Evolutionary conservation across 148 eudicot genomes (phyloP).

Genomic region (Silene latifolia): DNA sequence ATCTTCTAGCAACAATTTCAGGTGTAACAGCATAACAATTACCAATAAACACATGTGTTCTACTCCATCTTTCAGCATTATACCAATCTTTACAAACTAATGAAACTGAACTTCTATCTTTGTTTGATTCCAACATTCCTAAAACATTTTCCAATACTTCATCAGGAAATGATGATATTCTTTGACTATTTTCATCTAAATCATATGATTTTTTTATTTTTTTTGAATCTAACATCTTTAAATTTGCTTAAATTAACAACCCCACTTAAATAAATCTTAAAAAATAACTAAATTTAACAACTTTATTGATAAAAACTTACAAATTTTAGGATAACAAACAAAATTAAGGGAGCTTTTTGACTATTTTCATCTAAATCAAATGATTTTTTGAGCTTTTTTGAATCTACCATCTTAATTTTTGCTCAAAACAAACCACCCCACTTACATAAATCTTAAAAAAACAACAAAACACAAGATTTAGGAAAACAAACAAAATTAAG

Average conservation of each 20-base stretch:
- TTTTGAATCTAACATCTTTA: conserved; percentile 24
- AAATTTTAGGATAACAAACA: background rate
- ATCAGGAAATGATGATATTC: conserved; percentile 54
- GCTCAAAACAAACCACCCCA: background rate
- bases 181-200: conserved; percentile 13
- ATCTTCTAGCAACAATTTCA: conserved; percentile 60
- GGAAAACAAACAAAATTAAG: background rate
- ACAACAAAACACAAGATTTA: background rate
- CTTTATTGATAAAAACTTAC: background rate
- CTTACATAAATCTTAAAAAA: too few relatives aligned
- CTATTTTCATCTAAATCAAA: too few relatives aligned
- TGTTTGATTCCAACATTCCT: conserved; percentile 45
- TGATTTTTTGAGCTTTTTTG: background rate
- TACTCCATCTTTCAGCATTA: conserved; percentile 69
- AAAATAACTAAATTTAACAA: background rate
- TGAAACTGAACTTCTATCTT: conserved; percentile 64
- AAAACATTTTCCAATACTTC: conserved; percentile 66
- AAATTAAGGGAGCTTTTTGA: background rate
- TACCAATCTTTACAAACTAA: conserved; percentile 87
- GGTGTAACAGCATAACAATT: conserved; percentile 86
- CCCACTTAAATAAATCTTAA: background rate
- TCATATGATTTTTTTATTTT: conserved; percentile 20
- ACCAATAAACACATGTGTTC: conserved; percentile 62
- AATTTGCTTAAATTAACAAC: background rate
- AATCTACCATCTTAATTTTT: background rate